These are phyloP conservation scores for Gracilariopsis chorda DNA, from an alignment of 23 red algal species.

Conservation along the genomic window DNA sequence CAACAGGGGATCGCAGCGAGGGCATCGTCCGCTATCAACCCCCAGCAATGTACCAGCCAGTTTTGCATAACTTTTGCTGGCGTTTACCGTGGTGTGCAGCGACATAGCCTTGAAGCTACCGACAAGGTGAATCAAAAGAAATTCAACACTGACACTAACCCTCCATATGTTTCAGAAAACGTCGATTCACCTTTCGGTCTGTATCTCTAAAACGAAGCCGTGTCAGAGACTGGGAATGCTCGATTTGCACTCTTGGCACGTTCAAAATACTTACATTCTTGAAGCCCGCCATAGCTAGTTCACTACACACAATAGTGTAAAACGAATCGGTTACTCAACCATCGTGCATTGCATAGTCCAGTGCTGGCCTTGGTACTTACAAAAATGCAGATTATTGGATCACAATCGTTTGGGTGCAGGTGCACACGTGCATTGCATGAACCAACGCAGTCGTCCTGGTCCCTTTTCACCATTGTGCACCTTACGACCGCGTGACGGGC, in stretches of 20 bases:
- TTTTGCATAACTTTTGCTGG: too few relatives aligned
- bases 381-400: too few relatives aligned
- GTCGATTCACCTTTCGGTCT: neutral
- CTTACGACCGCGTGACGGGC: too few relatives aligned
- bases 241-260: neutral
- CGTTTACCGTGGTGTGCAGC: neutral
- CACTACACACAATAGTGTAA: neutral
- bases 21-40: too few relatives aligned
- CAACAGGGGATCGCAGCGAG: too few relatives aligned
- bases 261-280: neutral
- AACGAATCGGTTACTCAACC: neutral
- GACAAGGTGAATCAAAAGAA: neutral
- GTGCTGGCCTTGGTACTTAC: too few relatives aligned
- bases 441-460: too few relatives aligned
- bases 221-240: neutral
- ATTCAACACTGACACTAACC: neutral
- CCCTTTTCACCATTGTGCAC: too few relatives aligned
- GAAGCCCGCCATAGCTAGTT: neutral
- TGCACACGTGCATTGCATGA: too few relatives aligned
- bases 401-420: too few relatives aligned
- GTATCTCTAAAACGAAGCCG: neutral
- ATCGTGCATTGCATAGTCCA: neutral
- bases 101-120: neutral
- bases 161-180: neutral
- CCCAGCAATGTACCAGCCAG: too few relatives aligned